Conservation (phyloP, 306 rosid species). For the Acacia melanoxylon region DNA sequence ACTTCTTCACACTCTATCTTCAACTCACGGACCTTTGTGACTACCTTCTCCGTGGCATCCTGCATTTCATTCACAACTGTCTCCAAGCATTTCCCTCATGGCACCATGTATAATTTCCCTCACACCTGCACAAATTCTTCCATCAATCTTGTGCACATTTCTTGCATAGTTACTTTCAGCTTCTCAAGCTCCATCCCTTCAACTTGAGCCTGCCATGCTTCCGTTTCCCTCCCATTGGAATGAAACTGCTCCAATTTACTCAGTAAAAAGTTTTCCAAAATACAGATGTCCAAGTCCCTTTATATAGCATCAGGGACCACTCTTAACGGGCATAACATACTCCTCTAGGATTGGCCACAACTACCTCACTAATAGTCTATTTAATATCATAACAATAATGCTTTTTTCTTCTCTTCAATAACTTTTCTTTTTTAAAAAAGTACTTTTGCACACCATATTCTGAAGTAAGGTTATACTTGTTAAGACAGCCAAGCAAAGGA, state of each 20-base stretch:
- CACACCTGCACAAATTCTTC: too few species aligned
- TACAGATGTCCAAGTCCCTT: too few species aligned
- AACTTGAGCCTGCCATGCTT: too few species aligned
- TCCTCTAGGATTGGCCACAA: neutral
- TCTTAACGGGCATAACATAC: neutral
- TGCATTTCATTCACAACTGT: neutral
- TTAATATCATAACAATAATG: too few species aligned
- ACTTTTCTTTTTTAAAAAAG: neutral
- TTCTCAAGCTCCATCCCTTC: neutral
- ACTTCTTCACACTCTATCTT: neutral
- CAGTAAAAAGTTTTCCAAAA: too few species aligned
- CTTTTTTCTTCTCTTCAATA: neutral
- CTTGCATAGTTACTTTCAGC: neutral
- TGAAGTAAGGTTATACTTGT: neutral
- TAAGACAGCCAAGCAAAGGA: neutral
- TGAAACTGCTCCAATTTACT: neutral
- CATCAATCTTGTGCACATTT: neutral
- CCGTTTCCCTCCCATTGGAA: neutral
- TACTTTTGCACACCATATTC: neutral
- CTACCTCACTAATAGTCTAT: neutral
- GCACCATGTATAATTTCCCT: too few species aligned
- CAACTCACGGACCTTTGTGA: neutral
- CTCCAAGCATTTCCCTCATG: neutral
- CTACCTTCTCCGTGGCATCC: neutral
- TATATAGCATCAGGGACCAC: neutral